Evolutionary conservation across 495 filamentous ascomycete genomes (phyloP), one percentile per base, ranked within the genome.

Genomic region (Achaetomiella virescens): DNA sequence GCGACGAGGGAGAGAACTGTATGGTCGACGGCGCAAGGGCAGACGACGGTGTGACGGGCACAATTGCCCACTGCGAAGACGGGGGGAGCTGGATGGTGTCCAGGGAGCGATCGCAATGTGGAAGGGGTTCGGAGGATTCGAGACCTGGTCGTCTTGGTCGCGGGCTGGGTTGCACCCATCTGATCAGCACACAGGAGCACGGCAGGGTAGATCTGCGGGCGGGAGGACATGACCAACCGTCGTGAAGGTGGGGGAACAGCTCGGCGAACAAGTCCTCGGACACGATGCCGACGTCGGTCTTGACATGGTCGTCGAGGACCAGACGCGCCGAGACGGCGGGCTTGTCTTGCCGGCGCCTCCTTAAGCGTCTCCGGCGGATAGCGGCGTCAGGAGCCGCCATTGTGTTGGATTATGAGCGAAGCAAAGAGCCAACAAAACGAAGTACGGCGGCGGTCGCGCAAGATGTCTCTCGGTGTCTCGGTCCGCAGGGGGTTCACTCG

Each of bases 41-140:
- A 36, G 75, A 75, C 21, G 81, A 83, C 50, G 72, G 70, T 6
- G 79, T 79, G 35, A 96, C 85, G 12, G 92, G 89, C 27, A 98
- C 80, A 45, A 97, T 80, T 0, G 89, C 89, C 93, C 93, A 98
- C 14, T 77, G 73, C 24, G 79, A 77, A 42, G 82, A 79, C 69
- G 81, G 41, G 86, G 76, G 2, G 82, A 66, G 41, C 80, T 73
- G 44, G 75, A 76, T 11, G 91, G 87, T 4, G 83, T 74, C 80
- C 89, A 91, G 22, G 91, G 89, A 31, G 90, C 85, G 59, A 96
- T 84, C 25, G 89, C 90, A 55, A 93, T 79, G 64, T 90, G 83
- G 21, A 79, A 72, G 43, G 81, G 62, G 43, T 68, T 67, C 43
- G 69, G 72, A 18, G 43, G 33, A 24, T 52, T 51, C 14, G 58